These are phyloP conservation scores for Terfezia claveryi DNA, from an alignment of 495 filamentous ascomycete species.

Conservation along the genomic window DNA sequence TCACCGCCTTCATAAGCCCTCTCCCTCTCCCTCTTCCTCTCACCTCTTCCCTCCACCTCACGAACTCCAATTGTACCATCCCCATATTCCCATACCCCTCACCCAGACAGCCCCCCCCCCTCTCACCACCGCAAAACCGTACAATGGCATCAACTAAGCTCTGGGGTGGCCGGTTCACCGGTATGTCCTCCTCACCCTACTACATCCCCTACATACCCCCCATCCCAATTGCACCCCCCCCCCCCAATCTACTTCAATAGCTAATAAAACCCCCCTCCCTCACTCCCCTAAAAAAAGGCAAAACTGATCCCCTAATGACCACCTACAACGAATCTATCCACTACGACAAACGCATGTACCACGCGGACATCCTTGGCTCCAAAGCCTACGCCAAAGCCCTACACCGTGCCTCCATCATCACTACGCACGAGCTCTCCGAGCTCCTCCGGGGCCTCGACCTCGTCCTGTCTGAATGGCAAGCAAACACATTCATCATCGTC, in stretches of 20 bases:
- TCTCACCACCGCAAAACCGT: background rate
- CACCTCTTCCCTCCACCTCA: no score
- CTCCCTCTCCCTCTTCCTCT: no score
- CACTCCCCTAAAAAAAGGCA: slow-evolving; percentile 20
- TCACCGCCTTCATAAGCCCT: no score
- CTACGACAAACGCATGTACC: slow-evolving; percentile 65
- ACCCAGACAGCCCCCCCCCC: no score
- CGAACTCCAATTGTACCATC: no score
- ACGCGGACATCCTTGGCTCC: slow-evolving; percentile 57
- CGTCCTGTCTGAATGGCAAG: slow-evolving; percentile 55
- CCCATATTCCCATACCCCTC: no score
- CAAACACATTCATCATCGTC: slow-evolving; percentile 34
- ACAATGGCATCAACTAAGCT: slow-evolving; percentile 34
- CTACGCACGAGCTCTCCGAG: slow-evolving; percentile 46
- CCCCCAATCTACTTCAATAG: background rate
- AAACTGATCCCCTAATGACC: slow-evolving; percentile 73
- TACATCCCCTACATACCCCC: no score
- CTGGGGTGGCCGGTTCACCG: slow-evolving; percentile 67
- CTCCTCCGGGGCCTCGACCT: slow-evolving; percentile 53
- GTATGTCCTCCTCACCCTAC: slow-evolving; percentile 19
- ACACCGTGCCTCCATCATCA: slow-evolving; percentile 51
- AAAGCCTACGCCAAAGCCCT: slow-evolving; percentile 81
- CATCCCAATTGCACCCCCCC: background rate
- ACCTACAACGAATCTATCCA: slow-evolving; percentile 72
- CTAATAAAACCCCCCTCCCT: no score